Evolutionary conservation across 768 basidiomycete genomes (phyloP).

Genomic region (Daedaleopsis nitida): DNA sequence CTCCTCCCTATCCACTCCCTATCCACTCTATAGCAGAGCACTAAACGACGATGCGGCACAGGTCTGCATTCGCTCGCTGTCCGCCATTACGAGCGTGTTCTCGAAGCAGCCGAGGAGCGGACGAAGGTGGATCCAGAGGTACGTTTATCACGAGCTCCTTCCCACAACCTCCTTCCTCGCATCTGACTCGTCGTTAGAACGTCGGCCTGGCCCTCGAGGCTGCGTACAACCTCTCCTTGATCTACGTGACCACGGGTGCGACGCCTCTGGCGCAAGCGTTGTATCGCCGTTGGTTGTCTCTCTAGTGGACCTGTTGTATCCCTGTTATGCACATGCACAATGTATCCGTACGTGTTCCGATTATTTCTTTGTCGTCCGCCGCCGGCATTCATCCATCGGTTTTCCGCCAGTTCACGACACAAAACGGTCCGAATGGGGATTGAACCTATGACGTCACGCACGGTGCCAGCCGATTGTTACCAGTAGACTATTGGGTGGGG

Average conservation of each 20-base stretch:
- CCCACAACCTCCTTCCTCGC: constrained; percentile 85
- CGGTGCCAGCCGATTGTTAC: not conserved
- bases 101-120: constrained; percentile 59
- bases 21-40: not conserved
- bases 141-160: constrained; percentile 58
- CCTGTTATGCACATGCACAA: not conserved
- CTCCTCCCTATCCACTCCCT: not conserved
- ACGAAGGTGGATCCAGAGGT: constrained; percentile 36
- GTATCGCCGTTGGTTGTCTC: constrained; percentile 81
- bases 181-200: constrained; percentile 47
- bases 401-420: not conserved
- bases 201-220: constrained; percentile 45
- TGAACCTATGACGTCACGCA: not conserved
- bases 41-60: constrained; percentile 30
- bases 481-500: not conserved
- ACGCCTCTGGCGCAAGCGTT: constrained; percentile 66
- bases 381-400: not conserved
- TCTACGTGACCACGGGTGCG: constrained; percentile 76
- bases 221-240: not conserved
- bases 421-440: not conserved
- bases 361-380: not conserved
- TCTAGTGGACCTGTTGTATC: constrained; percentile 36
- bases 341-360: not conserved
- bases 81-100: constrained; percentile 79
- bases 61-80: constrained; percentile 82